phyloP scores from a whole-genome alignment of 23 red algal species.

The Gracilaria domingensis region DNA sequence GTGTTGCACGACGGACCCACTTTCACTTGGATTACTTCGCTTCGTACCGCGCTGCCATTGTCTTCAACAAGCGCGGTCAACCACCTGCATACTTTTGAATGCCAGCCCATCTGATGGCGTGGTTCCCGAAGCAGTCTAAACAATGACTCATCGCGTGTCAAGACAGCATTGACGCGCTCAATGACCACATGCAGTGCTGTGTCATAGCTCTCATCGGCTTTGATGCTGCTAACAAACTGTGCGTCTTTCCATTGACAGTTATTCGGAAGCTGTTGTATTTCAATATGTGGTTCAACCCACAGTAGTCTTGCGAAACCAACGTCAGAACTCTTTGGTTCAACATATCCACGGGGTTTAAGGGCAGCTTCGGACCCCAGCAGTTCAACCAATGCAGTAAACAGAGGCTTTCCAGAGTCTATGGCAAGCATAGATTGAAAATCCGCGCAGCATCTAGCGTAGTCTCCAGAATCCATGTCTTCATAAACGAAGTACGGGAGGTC shows the following conservation, averaged over 20 bases:
- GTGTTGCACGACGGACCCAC: conserved; percentile 10
- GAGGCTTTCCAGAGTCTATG: background rate
- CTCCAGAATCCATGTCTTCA: background rate
- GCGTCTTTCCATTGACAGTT: conserved; percentile 13
- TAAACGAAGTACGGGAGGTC: conserved; percentile 17
- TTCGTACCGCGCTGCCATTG: conserved; percentile 1
- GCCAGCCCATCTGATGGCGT: conserved; percentile 13
- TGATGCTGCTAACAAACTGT: background rate
- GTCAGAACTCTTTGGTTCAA: conserved; percentile 3
- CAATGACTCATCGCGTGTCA: background rate
- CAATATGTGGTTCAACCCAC: conserved; percentile 1
- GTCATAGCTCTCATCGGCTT: background rate
- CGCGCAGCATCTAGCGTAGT: background rate
- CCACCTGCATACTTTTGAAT: conserved; percentile 6
- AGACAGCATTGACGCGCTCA: background rate
- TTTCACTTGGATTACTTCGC: background rate
- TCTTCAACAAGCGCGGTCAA: conserved; percentile 2
- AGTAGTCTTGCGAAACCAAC: background rate
- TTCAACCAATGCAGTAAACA: conserved; percentile 12
- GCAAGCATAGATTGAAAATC: conserved; percentile 3
- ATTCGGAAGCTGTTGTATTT: conserved; percentile 9
- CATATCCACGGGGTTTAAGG: background rate
- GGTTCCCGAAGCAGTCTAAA: conserved; percentile 5
- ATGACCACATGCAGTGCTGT: conserved; percentile 13
- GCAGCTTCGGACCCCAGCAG: conserved; percentile 6